Base-by-base conservation (phyloP, 164 flowering plant species). In the Vitis amurensis region DNA sequence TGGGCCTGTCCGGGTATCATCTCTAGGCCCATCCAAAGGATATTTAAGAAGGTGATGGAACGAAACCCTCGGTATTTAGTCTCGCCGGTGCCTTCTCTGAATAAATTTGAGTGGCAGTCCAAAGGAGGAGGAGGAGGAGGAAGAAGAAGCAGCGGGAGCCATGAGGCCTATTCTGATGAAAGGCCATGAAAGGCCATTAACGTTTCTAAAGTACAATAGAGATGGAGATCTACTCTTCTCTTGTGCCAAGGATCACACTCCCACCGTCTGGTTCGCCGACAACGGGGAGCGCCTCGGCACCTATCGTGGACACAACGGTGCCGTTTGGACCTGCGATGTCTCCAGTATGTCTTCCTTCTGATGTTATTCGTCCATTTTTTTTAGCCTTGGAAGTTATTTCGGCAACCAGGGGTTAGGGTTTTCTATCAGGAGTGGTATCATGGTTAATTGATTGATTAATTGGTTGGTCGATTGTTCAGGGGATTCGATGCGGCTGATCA, bases 151-250 rank as follows among this genome's bases (percentile, higher is more conserved):
- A 37, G 11, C 56, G 13, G 56, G 19, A 50, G n/a, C 30, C 48
- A 86, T 93, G 98, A 90, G 97, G 83, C 98, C 97, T 51, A 93
- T 93, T 29, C 70, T 93, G 86, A 93, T 93, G 98, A 91, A 93
- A 69, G 98, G 98, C 55, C 97, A 94, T 65, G 98, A 90, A 61
- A 85, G 98, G 91, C 98, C 98, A 0, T 64, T 94, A 11, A 93
- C 97, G 0, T 93, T 88, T 70, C 66, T 93, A 16, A 91, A 85
- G 73, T 93, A 93, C 87, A 93, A 93, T 79, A 78, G 88, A 50
- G 98, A 90, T 11, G 98, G 98, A 0, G 98, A 93, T 73, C 91
- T 93, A 50, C 86, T 93, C n/a, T 93, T 91, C 80, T 90, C 97
- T 5, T 93, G 97, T 67, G 98, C 97, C 55, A 93, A 93, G 71